phyloP scores from a whole-genome alignment of 2,329 filamentous ascomycete genomes.

The Aspergillus sp. region DNA sequence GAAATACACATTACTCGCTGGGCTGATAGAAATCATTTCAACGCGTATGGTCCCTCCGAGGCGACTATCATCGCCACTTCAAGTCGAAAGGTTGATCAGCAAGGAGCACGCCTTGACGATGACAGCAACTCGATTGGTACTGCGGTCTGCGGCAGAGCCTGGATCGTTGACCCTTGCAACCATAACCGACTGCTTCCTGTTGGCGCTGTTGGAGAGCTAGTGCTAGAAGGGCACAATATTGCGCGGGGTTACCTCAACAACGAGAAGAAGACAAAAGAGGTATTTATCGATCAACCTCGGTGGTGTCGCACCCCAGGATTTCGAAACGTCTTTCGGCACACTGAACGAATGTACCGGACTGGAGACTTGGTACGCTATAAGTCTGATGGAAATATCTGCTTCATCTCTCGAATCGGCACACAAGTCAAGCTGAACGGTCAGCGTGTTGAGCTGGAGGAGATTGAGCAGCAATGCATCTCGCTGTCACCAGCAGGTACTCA shows the following conservation, averaged over 20 bases:
- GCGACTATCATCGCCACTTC: constrained; percentile 40
- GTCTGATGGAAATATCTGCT: constrained; percentile 37
- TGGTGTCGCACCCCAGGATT: constrained; percentile 35
- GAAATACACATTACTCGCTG: constrained; percentile 50
- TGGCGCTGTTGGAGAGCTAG: constrained; percentile 53
- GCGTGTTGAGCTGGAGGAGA: constrained; percentile 52
- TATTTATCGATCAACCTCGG: constrained; percentile 39
- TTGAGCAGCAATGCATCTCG: constrained; percentile 48
- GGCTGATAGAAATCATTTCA: constrained; percentile 50
- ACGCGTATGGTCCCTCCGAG: constrained; percentile 51
- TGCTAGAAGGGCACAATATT: constrained; percentile 53
- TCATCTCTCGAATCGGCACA: constrained; percentile 40
- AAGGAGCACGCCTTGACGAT: constrained; percentile 34
- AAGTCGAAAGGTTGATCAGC: constrained; percentile 36
- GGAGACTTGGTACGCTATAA: constrained; percentile 45
- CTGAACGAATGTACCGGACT: constrained; percentile 43
- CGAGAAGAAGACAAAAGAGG: constrained; percentile 37
- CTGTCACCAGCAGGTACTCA: constrained; percentile 43
- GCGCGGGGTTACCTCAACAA: constrained; percentile 51
- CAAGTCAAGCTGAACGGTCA: constrained; percentile 51
- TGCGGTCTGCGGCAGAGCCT: constrained; percentile 39
- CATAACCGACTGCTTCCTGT: constrained; percentile 45
- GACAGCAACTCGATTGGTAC: constrained; percentile 42
- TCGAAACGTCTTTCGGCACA: constrained; percentile 27
- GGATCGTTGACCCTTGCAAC: constrained; percentile 46